Percentiles rank a stretch among this genome's conserved stretches.
phyloP scores from a whole-genome alignment of 2,329 filamentous ascomycete genomes.

The Aureobasidium sp. region DNA sequence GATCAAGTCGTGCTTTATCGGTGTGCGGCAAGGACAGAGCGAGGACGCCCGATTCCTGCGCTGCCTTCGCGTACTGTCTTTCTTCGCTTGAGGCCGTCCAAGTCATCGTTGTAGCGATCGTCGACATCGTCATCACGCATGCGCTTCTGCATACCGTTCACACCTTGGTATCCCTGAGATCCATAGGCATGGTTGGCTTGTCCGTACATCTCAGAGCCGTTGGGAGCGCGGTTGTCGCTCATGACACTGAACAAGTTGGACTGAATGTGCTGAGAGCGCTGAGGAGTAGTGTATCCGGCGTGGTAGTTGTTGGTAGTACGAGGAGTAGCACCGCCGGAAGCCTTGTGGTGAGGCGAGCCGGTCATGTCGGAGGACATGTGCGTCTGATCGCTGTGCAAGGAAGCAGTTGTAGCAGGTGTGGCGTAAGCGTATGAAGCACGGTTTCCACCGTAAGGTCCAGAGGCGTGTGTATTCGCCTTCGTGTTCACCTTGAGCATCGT shows the following conservation, averaged over 20 bases:
- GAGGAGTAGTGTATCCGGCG: conserved; percentile 67
- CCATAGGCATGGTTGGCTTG: conserved; percentile 42
- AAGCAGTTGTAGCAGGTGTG: conserved; percentile 27
- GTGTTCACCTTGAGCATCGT: conserved; percentile 30
- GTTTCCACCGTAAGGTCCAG: conserved; percentile 59
- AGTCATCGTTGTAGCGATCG: conserved; percentile 51
- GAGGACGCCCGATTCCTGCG: conserved; percentile 3
- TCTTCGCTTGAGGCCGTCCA: conserved; percentile 58
- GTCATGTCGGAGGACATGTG: conserved; percentile 78
- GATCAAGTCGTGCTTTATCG: background rate
- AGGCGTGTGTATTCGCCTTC: conserved; percentile 77
- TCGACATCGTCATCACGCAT: conserved; percentile 41
- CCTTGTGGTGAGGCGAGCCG: conserved; percentile 71
- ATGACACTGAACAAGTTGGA: conserved; percentile 84
- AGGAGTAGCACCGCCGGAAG: conserved; percentile 77
- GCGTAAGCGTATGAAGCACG: conserved; percentile 68
- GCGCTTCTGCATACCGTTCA: conserved; percentile 23
- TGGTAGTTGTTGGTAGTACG: conserved; percentile 68
- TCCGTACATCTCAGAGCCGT: conserved; percentile 49
- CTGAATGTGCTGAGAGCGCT: conserved; percentile 54
- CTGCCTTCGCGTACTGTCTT: conserved; percentile 13
- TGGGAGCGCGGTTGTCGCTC: conserved; percentile 62
- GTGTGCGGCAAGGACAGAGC: background rate
- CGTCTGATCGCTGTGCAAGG: conserved; percentile 61
- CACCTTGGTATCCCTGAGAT: conserved; percentile 52